phyloP scores from a whole-genome alignment of 768 basidiomycete genomes.

The Tulasnella sp. region DNA sequence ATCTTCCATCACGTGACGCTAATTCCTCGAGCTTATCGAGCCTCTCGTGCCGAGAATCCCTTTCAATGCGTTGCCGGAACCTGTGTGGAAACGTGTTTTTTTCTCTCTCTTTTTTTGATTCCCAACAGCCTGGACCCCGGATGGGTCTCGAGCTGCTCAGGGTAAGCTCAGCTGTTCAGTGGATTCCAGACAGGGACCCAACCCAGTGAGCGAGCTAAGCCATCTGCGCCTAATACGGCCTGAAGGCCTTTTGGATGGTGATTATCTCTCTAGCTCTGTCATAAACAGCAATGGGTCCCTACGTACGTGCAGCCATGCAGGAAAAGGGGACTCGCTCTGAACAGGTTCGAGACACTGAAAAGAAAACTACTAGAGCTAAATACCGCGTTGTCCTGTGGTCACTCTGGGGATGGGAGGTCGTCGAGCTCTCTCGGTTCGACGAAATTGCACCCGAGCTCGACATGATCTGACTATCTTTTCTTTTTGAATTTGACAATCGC shows the following conservation, averaged over 20 bases:
- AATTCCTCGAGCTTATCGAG: not conserved
- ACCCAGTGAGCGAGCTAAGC: not conserved
- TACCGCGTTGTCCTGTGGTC: not conserved
- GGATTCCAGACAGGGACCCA: not conserved
- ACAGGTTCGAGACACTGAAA: no score
- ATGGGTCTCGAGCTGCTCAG: not conserved
- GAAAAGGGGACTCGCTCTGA: no score
- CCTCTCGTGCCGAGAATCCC: not conserved
- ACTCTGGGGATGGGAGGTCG: not conserved
- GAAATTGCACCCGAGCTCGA: not conserved
- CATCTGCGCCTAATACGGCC: slow-evolving; percentile 1
- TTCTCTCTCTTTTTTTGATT: not conserved
- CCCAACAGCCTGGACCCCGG: not conserved
- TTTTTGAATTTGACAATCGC: not conserved
- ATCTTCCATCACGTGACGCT: not conserved
- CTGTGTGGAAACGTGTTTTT: not conserved
- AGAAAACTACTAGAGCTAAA: not conserved
- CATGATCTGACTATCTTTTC: not conserved
- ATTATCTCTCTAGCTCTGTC: not conserved
- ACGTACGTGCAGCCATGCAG: not conserved
- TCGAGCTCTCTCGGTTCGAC: not conserved
- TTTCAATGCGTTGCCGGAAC: not conserved
- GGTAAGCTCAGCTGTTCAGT: not conserved
- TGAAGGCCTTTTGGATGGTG: not conserved
- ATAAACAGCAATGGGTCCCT: not conserved